Conservation (phyloP, 2,329 filamentous ascomycete genomes). For the Sordariomycetes sp. region DNA sequence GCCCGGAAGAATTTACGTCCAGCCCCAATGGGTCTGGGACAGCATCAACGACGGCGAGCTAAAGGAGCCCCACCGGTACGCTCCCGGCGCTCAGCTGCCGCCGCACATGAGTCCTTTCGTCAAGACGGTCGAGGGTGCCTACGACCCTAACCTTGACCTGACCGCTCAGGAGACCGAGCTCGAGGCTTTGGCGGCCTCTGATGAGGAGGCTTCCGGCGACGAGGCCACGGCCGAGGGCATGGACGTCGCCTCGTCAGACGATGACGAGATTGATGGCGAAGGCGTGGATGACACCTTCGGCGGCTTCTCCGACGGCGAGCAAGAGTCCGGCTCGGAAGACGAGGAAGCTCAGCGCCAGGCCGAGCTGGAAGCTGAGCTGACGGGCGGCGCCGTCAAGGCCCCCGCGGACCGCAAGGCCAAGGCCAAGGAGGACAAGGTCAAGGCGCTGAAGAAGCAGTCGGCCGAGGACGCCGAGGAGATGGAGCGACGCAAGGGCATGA, state of each 20-base stretch:
- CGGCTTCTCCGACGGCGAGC: slow-evolving; percentile 41
- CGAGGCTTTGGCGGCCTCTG: slow-evolving; percentile 66
- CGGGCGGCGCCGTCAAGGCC: slow-evolving; percentile 52
- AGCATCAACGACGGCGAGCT: slow-evolving; percentile 87
- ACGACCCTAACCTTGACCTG: slow-evolving; percentile 80
- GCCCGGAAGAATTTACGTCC: slow-evolving; percentile 85
- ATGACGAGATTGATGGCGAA: slow-evolving; percentile 31
- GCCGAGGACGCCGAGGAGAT: slow-evolving; percentile 77
- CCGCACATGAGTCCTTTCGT: slow-evolving; percentile 96
- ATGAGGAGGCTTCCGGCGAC: slow-evolving; percentile 39
- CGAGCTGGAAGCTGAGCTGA: slow-evolving; percentile 88
- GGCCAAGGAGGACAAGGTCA: slow-evolving; percentile 60
- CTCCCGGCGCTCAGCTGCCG: slow-evolving; percentile 79
- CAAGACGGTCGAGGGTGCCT: slow-evolving; percentile 74
- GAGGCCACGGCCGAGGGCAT: slow-evolving; percentile 37
- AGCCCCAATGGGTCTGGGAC: slow-evolving; percentile 99
- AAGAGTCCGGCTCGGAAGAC: slow-evolving; percentile 25
- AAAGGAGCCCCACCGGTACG: slow-evolving; percentile 78
- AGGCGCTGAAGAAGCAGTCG: slow-evolving; percentile 61
- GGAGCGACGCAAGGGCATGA: slow-evolving; percentile 94
- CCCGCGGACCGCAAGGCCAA: slow-evolving; percentile 44
- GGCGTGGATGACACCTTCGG: slow-evolving; percentile 39
- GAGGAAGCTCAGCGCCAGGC: slow-evolving; percentile 65
- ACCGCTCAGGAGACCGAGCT: slow-evolving; percentile 83
- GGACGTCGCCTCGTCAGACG: slow-evolving; percentile 39